Conservation (phyloP, 2,329 filamentous ascomycete genomes). For the Eutypella sp. region DNA sequence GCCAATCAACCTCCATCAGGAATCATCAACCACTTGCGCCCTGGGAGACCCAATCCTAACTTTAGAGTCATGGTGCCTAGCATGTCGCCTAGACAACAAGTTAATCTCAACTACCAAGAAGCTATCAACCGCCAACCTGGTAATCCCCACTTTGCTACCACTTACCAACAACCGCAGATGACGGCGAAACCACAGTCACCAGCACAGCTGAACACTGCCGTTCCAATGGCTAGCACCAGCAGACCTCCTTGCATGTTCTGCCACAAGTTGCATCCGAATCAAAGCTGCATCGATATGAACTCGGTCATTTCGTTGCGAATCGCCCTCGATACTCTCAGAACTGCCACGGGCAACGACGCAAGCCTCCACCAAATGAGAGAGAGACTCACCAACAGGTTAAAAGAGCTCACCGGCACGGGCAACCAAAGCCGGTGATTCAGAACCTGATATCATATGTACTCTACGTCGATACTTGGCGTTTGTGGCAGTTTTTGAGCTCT, state of each 20-base stretch:
- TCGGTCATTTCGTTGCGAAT: slow-evolving; percentile 23
- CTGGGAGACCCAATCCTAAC: slow-evolving; percentile 6
- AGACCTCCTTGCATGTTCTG: slow-evolving; percentile 21
- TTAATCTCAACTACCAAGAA: background rate
- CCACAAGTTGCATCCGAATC: slow-evolving; percentile 5
- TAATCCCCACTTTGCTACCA: background rate
- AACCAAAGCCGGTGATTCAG: no score
- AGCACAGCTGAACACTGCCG: background rate
- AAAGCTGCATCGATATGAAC: slow-evolving; percentile 19
- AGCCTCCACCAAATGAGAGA: slow-evolving; percentile 3
- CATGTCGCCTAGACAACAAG: no score
- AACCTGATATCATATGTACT: no score
- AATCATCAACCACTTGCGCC: no score
- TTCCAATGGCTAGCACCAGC: slow-evolving; percentile 8
- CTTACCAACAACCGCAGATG: background rate
- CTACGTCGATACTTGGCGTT: no score
- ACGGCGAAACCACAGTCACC: slow-evolving; percentile 8
- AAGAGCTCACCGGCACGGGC: no score
- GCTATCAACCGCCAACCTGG: background rate
- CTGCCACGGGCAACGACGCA: slow-evolving; percentile 1
- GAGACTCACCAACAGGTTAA: slow-evolving; percentile 10
- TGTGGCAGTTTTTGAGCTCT: no score
- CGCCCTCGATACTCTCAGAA: slow-evolving; percentile 23
- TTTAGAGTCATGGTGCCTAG: slow-evolving; percentile 4
- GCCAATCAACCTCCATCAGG: slow-evolving; percentile 1